Evolutionary conservation across 371 early-diverging fungal species (phyloP).

Genomic region (Thermomucor indicae-seudaticae): DNA sequence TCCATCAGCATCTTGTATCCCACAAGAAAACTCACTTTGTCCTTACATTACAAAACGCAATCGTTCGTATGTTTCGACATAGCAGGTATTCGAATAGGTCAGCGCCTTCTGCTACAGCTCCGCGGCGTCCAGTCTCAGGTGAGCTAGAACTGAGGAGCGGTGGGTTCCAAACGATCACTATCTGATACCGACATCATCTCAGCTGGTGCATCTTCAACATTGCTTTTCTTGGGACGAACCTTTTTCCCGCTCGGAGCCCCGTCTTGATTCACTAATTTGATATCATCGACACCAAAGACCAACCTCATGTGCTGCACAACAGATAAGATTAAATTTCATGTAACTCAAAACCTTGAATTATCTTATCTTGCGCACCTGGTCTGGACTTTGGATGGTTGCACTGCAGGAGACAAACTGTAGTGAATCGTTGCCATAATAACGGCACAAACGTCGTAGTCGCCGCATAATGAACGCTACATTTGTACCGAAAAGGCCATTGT

Average conservation of each 20-base stretch:
- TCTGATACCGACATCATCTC: conserved; percentile 3
- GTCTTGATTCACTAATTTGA: conserved; percentile 26
- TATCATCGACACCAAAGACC: conserved; percentile 31
- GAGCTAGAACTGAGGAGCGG: conserved; percentile 13
- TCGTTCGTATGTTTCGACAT: conserved; percentile 31
- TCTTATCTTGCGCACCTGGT: conserved; percentile 16
- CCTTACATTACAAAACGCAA: conserved; percentile 48
- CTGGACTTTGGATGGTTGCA: conserved; percentile 53
- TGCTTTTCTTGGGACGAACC: no score
- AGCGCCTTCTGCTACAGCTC: conserved; percentile 28
- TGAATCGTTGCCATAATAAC: conserved; percentile 33
- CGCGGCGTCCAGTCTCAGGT: conserved; percentile 10
- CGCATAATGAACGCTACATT: conserved; percentile 67
- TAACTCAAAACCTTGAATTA: background rate
- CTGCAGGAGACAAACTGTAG: conserved; percentile 65
- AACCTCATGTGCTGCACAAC: conserved; percentile 40
- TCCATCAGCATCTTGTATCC: background rate
- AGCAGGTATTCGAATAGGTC: conserved; percentile 33
- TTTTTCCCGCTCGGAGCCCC: conserved; percentile 45
- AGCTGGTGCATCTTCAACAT: background rate
- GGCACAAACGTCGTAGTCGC: conserved; percentile 57
- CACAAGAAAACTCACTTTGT: background rate
- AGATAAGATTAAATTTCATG: background rate
- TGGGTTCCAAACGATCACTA: conserved; percentile 42
- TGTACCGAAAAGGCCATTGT: conserved; percentile 65